phyloP scores from a whole-genome alignment of 2,329 filamentous ascomycete species.

The Madurella mycetomatis region DNA sequence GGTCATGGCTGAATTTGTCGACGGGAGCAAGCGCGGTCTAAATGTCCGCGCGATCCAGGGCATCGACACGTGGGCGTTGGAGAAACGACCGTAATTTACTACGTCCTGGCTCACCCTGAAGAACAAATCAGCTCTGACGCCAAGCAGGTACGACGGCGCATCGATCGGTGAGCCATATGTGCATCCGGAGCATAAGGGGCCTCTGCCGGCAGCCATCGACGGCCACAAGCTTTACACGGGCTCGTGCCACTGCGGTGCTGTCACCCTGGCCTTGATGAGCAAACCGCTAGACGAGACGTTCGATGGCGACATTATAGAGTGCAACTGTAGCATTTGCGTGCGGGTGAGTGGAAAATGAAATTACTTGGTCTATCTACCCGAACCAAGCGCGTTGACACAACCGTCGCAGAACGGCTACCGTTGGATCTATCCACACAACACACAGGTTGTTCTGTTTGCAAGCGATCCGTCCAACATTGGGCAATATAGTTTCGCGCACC shows the following conservation, averaged over 20 bases:
- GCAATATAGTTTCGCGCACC: background rate
- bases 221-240: conserved; percentile 42
- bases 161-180: conserved; percentile 31
- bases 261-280: conserved; percentile 39
- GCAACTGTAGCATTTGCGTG: conserved; percentile 49
- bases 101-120: too few species aligned
- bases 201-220: conserved; percentile 36
- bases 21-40: conserved; percentile 27
- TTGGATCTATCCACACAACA: background rate
- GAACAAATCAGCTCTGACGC: background rate
- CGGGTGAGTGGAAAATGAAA: conserved; percentile 28
- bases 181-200: conserved; percentile 36
- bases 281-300: conserved; percentile 33
- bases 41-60: conserved; percentile 34
- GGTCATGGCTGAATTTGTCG: conserved; percentile 18
- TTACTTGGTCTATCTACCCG: background rate
- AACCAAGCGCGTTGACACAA: background rate
- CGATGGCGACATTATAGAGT: conserved; percentile 34
- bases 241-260: conserved; percentile 49
- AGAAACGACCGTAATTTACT: background rate
- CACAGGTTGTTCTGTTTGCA: background rate
- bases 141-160: conserved; percentile 36
- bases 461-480: background rate
- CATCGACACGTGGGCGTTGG: too few species aligned
- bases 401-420: background rate